A percentile compares a stretch with the other conserved stretches of the same genome.
phyloP scores from a whole-genome alignment of 805 yeast genomes.

The Myxozyma udenii region DNA sequence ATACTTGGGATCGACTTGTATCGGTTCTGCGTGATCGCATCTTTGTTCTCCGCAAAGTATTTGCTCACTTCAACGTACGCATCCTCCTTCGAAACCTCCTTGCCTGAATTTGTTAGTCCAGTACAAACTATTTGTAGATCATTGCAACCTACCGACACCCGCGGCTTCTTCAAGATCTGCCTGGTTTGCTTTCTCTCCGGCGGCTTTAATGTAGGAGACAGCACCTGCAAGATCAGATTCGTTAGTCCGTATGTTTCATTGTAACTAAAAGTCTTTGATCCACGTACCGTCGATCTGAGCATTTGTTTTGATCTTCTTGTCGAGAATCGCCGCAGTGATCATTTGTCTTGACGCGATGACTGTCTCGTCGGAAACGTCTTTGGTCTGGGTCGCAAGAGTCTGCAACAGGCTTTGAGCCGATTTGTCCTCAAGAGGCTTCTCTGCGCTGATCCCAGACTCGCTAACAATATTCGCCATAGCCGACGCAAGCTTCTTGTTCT shows the following conservation, averaged over 20 bases:
- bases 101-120: slow-evolving; percentile 45
- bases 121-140: not conserved
- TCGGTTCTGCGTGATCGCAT: slow-evolving; percentile 64
- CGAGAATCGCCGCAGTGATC: slow-evolving; percentile 60
- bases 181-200: slow-evolving; percentile 45
- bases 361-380: slow-evolving; percentile 31
- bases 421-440: slow-evolving; percentile 47
- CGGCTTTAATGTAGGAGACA: slow-evolving; percentile 60
- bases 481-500: slow-evolving; percentile 78
- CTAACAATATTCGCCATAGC: slow-evolving; percentile 61
- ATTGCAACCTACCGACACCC: slow-evolving; percentile 54
- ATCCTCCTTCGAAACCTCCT: slow-evolving; percentile 63
- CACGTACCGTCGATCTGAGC: slow-evolving; percentile 63
- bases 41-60: slow-evolving; percentile 59
- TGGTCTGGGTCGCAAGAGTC: slow-evolving; percentile 46
- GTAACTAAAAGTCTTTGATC: not conserved
- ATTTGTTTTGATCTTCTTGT: slow-evolving; percentile 60
- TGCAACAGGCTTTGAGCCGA: slow-evolving; percentile 65
- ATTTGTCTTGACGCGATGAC: slow-evolving; percentile 49
- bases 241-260: not conserved
- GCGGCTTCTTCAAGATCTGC: slow-evolving; percentile 56
- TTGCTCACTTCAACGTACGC: slow-evolving; percentile 55
- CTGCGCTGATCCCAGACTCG: slow-evolving; percentile 41
- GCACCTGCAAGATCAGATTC: slow-evolving; percentile 14
- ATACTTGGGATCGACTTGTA: slow-evolving; percentile 75